Evolutionary conservation across 352 stramenopile species (phyloP), one percentile per base, ranked within the genome.

Genomic region (Pythium brassicae): DNA sequence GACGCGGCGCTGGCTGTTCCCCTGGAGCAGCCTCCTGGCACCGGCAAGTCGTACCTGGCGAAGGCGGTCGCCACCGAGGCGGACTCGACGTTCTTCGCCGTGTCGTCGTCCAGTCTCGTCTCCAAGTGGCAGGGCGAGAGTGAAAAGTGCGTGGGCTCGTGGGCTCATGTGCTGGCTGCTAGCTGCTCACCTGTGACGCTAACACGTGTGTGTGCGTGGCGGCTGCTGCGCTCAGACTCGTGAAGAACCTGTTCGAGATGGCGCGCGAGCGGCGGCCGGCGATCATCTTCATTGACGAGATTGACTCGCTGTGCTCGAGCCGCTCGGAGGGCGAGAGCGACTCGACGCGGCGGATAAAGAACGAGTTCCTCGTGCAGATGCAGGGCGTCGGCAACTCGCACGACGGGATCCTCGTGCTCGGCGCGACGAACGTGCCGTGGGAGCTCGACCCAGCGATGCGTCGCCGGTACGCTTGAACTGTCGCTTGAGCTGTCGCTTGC

Each of bases 241-340:
- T 99, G 39, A 97, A 98, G 60, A 98, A 98, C 56, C 77, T 99
- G 14, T 99, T 99, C 69, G 92, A 98, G 55, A 97, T 99, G 89
- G 97, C 97, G 5, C 88, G 96, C 27, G 91, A 98, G 61, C 92
- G 84, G 58, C 89, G 94, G 37, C 85, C 84, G 22, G 78, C 92
- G 32, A 98, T 98, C 65, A 98, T 98, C 59, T 98, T 98, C 65
- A 98, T 98, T 55, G 96, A 99, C 70, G 96, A 99, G 78, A 97
- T 99, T 49, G 96, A 99, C 73, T 98, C 90, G 25, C 63, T 99
- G n/a, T 90, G 82, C 35, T 96, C 92, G 29, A 97, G 75, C 51
- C 79, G 97, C 55, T 89, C 85, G 0, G 94, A 97, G 50, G 95
- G 91, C 51, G 96, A 99, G 66, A 97, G 97, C 58, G 96, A 99